These are phyloP conservation scores for Chondrostereum purpureum DNA, from an alignment of 1,284 basidiomycete species.

Conservation along the genomic window DNA sequence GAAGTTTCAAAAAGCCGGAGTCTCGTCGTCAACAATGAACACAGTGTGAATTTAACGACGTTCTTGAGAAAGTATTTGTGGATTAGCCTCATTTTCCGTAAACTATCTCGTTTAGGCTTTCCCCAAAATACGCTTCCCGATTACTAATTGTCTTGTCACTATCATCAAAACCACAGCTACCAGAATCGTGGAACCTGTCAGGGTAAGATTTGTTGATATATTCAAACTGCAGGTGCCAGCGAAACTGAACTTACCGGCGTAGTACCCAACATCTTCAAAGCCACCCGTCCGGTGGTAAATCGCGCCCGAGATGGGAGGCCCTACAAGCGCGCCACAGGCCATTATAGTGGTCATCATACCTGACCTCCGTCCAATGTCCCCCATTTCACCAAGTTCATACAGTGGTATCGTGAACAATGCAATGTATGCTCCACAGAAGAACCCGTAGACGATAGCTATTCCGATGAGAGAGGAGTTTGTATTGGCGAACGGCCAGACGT, in stretches of 20 bases:
- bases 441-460: constrained; percentile 44
- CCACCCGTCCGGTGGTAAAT: constrained; percentile 38
- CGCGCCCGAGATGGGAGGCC: constrained; percentile 54
- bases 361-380: constrained; percentile 53
- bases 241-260: constrained; percentile 43
- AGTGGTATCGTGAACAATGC: constrained; percentile 43
- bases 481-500: constrained; percentile 42
- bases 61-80: too few species aligned
- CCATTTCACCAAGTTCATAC: constrained; percentile 45
- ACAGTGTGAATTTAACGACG: too few species aligned
- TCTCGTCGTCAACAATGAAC: too few species aligned
- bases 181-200: too few species aligned
- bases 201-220: too few species aligned
- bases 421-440: constrained; percentile 44
- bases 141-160: too few species aligned
- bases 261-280: constrained; percentile 43
- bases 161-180: too few species aligned
- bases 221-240: too few species aligned
- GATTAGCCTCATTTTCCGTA: too few species aligned
- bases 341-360: constrained; percentile 53
- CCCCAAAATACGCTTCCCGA: too few species aligned
- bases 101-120: too few species aligned
- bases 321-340: constrained; percentile 39
- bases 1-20: too few species aligned
- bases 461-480: constrained; percentile 29